Evolutionary conservation across 2,329 filamentous ascomycete genomes (phyloP), one percentile per base, ranked within the genome.

Genomic region (Corniculantispora saksenae): DNA sequence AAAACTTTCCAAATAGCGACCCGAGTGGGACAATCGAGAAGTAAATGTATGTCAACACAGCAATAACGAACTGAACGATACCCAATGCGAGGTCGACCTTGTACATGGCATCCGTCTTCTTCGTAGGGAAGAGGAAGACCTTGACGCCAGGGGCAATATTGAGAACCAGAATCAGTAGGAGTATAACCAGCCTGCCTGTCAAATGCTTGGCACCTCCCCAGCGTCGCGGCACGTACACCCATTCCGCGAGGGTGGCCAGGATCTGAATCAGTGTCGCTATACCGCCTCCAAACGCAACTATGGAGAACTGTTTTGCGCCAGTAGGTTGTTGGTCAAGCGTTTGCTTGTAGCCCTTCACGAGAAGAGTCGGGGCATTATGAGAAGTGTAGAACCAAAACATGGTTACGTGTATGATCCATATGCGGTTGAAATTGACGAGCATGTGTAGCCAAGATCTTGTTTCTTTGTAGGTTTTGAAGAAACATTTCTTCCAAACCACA

Each of bases 391-490:
- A 97, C 95, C 95, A 99, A 85, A 95, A 99, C 78, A 93, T 86
- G 54, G 90, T 91, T 71, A 99, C 76, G 76, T 99, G 95, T 68
- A 99, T 97, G 74, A 99, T 88, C 95, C 95, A 99, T 75, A 99
- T 97, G 79, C 95, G 94, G 83, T 98, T 98, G 87, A 99, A 99
- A 83, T 99, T 99, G 78, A 94, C 91, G 65, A 98, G 77, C 81
- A 97, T 84, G 79, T 99, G 95, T 83, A 97, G 94, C 94, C 94
- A 99, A 1, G 95, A 98, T 62, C 95, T 90, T 5, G 93, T 94
- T 78, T 99, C 95, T 79, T 91, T 95, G 85, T 97, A 99, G 0
- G 95, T 99, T 86, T 99, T 99, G 89, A 99, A 99, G 81, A 99
- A 99, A 6, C 91, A 93, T 82, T 99, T 99, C 80, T 97, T 97